Base-by-base conservation (phyloP, 352 stramenopile genomes). In the Globisporangium polare region DNA sequence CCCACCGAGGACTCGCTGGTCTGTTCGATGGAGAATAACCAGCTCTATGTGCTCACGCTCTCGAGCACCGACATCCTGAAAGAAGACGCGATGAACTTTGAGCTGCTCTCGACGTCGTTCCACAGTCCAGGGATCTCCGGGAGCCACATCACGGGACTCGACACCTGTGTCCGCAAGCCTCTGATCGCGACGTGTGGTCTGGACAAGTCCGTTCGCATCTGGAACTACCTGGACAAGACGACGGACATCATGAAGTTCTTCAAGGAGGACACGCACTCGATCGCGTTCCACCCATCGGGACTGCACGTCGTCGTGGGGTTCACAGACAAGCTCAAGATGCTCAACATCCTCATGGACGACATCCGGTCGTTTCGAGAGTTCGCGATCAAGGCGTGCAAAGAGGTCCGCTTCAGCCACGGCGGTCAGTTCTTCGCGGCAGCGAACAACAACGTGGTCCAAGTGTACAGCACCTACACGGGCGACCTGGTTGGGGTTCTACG, bases 271-370 rank as follows among this genome's bases (percentile, higher is more conserved):
- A 81, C 89, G 17, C 75, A 86, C 41, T 90, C 81, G 13, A 75
- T 97, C 26, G 83, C 92, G 4, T 92, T 98, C 59, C 95, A 98
- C 62, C 95, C 95, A 17, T 96, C 86, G 0, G 95, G 95, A 0
- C 72, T 94, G 39, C 81, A 92, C 27, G 64, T 97, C 35, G 81
- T 96, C 18, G 88, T 98, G 20, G 95, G 91, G 0, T 98, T 98
- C 53, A 82, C 88, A 0, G 94, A 98, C 74, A 98, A 97, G 58
- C 72, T 98, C 26, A 90, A 94, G 53, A 74, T 98, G 65, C 89
- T 97, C 62, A 97, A 98, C 62, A 86, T 98, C 22, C 73, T 98
- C 20, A 96, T 98, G 85, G 92, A 98, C 63, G 93, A 98, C 54
- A 87, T 98, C 35, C 77, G 89, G 0, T 70, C 86, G 33, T 97